A percentile compares a stretch with the other conserved stretches of the same genome.
Conservation (phyloP, 495 filamentous ascomycete species). For the Trichoderma parareesei region DNA sequence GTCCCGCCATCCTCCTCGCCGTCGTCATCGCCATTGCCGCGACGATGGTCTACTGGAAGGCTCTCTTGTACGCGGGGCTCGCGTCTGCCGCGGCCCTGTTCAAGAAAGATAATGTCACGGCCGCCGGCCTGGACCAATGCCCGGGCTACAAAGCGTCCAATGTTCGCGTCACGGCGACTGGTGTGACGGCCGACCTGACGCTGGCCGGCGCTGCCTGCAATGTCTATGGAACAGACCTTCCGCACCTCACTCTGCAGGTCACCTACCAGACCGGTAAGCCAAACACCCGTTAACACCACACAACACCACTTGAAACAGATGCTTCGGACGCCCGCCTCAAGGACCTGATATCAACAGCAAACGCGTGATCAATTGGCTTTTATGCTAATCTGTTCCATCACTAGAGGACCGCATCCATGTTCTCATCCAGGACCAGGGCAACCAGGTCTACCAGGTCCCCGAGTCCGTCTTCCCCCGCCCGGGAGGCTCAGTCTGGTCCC, state of each 20-base stretch:
- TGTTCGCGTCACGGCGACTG: constrained; percentile 41
- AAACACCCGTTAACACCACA: not conserved
- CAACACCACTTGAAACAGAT: too few relatives aligned
- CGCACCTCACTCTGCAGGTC: constrained; percentile 57
- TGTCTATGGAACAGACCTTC: constrained; percentile 61
- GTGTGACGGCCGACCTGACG: constrained; percentile 56
- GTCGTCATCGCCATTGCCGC: not conserved
- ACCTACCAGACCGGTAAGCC: constrained; percentile 66
- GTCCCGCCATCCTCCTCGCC: not conserved
- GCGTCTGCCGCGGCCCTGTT: constrained; percentile 22
- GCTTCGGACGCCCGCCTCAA: too few relatives aligned
- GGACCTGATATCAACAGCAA: not conserved
- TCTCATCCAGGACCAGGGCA: constrained; percentile 68
- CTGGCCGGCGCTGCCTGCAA: constrained; percentile 63
- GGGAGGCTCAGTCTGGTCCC: constrained; percentile 16
- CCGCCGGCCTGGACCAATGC: constrained; percentile 30
- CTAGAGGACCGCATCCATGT: constrained; percentile 71
- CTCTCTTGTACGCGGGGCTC: constrained; percentile 15
- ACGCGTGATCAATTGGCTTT: not conserved
- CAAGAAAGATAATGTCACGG: constrained; percentile 13
- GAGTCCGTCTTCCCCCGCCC: constrained; percentile 63
- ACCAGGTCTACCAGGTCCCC: constrained; percentile 73
- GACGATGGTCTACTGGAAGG: constrained; percentile 9
- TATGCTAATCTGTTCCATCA: not conserved
- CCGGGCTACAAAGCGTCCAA: constrained; percentile 68